These are phyloP conservation scores for Lactarius evosmus DNA, from an alignment of 768 basidiomycete genomes.

Conservation along the genomic window DNA sequence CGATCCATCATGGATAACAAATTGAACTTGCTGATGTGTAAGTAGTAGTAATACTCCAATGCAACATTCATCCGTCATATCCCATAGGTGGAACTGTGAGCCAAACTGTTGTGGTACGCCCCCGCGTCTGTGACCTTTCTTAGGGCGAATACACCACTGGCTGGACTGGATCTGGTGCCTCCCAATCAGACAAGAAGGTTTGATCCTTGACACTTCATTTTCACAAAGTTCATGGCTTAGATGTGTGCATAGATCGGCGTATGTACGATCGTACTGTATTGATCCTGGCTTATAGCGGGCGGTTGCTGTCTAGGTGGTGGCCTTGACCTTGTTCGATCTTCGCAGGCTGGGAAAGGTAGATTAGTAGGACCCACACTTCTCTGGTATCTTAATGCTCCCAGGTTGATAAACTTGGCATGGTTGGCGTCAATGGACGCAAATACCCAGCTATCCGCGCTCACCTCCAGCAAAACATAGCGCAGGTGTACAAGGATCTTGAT, in stretches of 20 bases:
- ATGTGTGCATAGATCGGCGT: conserved; percentile 58
- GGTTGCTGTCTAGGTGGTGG: conserved; percentile 63
- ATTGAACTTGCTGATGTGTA: conserved; percentile 79
- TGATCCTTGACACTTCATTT: conserved; percentile 19
- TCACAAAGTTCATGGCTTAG: not conserved
- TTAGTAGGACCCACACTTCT: conserved; percentile 14
- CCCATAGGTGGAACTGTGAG: conserved; percentile 48
- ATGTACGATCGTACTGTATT: conserved; percentile 33
- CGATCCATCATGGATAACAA: conserved; percentile 13
- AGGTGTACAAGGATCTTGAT: conserved; percentile 86
- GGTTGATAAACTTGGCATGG: conserved; percentile 80
- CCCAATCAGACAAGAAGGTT: conserved; percentile 93
- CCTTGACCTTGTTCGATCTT: conserved; percentile 84
- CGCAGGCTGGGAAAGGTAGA: conserved; percentile 74
- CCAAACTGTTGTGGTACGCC: conserved; percentile 17
- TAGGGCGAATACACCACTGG: conserved; percentile 93
- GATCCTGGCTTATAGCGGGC: conserved; percentile 28
- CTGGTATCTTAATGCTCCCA: conserved; percentile 31
- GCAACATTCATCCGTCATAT: conserved; percentile 17
- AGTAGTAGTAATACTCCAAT: conserved; percentile 33
- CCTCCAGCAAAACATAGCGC: conserved; percentile 75
- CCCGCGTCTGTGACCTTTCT: not conserved
- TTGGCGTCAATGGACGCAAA: conserved; percentile 83
- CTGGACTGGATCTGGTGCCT: conserved; percentile 89
- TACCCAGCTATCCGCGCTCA: conserved; percentile 84